These are phyloP conservation scores for Sporothrix mexicana DNA, from an alignment of 2,329 filamentous ascomycete species.

Conservation along the genomic window DNA sequence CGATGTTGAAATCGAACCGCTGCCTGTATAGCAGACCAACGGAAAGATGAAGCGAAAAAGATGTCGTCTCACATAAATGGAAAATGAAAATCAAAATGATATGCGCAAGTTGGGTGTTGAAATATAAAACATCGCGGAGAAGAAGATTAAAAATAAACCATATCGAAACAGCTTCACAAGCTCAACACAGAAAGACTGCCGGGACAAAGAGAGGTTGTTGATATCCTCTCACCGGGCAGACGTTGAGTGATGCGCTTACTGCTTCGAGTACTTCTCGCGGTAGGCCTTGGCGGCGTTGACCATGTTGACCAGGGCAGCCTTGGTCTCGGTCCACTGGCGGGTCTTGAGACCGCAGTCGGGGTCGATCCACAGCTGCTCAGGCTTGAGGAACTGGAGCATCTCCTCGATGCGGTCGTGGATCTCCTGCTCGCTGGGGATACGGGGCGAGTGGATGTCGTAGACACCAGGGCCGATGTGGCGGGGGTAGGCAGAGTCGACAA, in stretches of 20 bases:
- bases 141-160: not conserved
- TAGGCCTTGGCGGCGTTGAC: conserved; percentile 97
- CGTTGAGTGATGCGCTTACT: conserved; percentile 44
- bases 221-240: not conserved
- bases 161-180: not conserved
- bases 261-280: conserved; percentile 85
- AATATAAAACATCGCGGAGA: conserved; percentile 26
- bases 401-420: conserved; percentile 97
- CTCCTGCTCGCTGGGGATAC: conserved; percentile 96
- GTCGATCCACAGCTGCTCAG: conserved; percentile 99
- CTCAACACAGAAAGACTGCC: not conserved
- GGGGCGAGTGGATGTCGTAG: conserved; percentile 99
- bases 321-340: conserved; percentile 97
- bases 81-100: conserved; percentile 29
- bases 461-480: conserved; percentile 99
- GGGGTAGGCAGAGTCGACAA: conserved; percentile 95
- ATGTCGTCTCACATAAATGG: conserved; percentile 37
- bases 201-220: conserved; percentile 14
- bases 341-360: conserved; percentile 99
- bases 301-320: conserved; percentile 94
- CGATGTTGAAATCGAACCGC: conserved; percentile 39
- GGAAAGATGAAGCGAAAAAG: conserved; percentile 33
- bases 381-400: conserved; percentile 97
- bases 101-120: conserved; percentile 12
- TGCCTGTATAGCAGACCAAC: conserved; percentile 23